Base-by-base conservation (phyloP, 2,329 filamentous ascomycete species). In the Pyrenophora tritici-repentis region DNA sequence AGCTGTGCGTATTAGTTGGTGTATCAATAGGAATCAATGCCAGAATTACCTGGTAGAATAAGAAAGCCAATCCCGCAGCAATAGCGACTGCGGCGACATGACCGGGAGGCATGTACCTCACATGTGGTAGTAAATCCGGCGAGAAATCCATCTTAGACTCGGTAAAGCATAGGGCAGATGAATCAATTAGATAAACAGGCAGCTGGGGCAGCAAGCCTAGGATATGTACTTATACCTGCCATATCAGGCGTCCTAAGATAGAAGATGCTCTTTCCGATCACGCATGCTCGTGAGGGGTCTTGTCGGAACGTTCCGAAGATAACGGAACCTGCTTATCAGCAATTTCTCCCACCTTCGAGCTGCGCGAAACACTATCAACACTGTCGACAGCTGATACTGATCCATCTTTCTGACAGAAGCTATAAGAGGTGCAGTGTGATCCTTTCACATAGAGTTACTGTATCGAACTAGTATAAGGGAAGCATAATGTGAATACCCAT, bases 241-340 rank as follows among this genome's bases (percentile, higher is more conserved):
- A 53, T 22, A 8, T 3, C 29, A 14, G 2, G 3, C 12, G 6
- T 37, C 24, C 12, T 18, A 37, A 8, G n/a, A 24, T 6, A 24
- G 22, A 14, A 14, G 16, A 20, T 45, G 3, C 14, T 35, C 17
- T 32, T 20, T 35, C 33, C 17, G 34, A 45, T 46, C 29, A 13
- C 33, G 47, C 47, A 50, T 48, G 39, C 20, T 40, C 18, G 47
- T 50, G 56, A 59, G 56, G 56, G 56, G 51, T 49, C 20, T 16
- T 10, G 9, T 17, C 51, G 54, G 54, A 53, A 50, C 24, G 37
- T 14, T 55, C 54, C 50, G 54, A 56, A 44, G 50, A 59, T 52
- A 54, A 47, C 47, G 46, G 20, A 42, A 14, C 4, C 42, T 8
- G 47, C 53, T 55, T 55, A 52, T 57, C 54, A 55, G 39, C 31